Conservation (phyloP, 768 basidiomycete genomes). For the Boletus rubescentipes region DNA sequence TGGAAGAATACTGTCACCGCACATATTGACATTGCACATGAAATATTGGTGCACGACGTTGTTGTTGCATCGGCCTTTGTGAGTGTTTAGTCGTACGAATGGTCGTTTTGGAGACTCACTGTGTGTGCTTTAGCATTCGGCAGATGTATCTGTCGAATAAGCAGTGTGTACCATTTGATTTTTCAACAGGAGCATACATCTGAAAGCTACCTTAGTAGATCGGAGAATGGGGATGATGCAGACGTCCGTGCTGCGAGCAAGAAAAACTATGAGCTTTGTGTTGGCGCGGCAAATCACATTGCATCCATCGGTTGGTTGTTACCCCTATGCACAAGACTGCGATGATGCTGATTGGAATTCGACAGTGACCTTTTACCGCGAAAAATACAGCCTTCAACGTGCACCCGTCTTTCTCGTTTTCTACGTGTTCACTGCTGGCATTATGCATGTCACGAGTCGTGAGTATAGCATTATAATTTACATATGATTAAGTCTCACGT, state of each 20-base stretch:
- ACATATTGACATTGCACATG: conserved; percentile 76
- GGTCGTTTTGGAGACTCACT: conserved; percentile 6
- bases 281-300: conserved; percentile 76
- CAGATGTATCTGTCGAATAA: conserved; percentile 33
- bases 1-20: conserved; percentile 51
- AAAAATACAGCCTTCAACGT: conserved; percentile 58
- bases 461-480: conserved; percentile 35
- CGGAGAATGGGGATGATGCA: conserved; percentile 46
- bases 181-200: background rate
- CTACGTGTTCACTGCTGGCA: conserved; percentile 75
- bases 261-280: conserved; percentile 72
- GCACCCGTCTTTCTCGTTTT: conserved; percentile 73
- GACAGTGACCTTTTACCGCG: conserved; percentile 57
- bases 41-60: conserved; percentile 83
- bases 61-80: conserved; percentile 79
- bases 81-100: conserved; percentile 29
- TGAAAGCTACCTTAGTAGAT: conserved; percentile 26
- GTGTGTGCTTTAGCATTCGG: conserved; percentile 21
- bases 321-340: background rate
- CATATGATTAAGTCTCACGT: conserved; percentile 2
- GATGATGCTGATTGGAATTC: background rate
- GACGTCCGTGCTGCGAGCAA: conserved; percentile 55
- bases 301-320: conserved; percentile 56
- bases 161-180: conserved; percentile 31
- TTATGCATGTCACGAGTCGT: conserved; percentile 79